A percentile compares a stretch with the other conserved stretches of the same genome.
phyloP scores from a whole-genome alignment of 495 filamentous ascomycete genomes.

The Aspergillus wentii region DNA sequence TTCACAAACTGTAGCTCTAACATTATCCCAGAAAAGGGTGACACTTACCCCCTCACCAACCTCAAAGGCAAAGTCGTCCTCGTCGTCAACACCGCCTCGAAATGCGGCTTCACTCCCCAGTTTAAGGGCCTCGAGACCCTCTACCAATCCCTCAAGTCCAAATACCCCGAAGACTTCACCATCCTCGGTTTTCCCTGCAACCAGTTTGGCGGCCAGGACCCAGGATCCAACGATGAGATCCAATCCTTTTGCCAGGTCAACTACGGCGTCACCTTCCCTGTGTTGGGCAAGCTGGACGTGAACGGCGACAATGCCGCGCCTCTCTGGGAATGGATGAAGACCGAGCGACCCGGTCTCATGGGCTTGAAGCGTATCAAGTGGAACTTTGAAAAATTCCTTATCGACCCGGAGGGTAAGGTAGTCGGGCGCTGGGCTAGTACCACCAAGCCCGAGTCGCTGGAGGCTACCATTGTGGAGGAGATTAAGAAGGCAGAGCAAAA shows the following conservation, averaged over 20 bases:
- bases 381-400: slow-evolving; percentile 97
- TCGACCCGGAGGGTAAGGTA: slow-evolving; percentile 81
- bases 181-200: slow-evolving; percentile 98
- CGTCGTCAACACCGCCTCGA: slow-evolving; percentile 96
- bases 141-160: slow-evolving; percentile 69
- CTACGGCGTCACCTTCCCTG: slow-evolving; percentile 91
- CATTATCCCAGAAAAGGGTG: slow-evolving; percentile 61
- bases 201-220: slow-evolving; percentile 91
- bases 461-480: slow-evolving; percentile 69
- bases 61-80: slow-evolving; percentile 90
- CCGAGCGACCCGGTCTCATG: slow-evolving; percentile 72
- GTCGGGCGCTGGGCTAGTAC: slow-evolving; percentile 76
- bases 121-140: slow-evolving; percentile 86
- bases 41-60: slow-evolving; percentile 58
- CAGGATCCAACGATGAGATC: slow-evolving; percentile 84
- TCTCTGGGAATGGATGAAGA: slow-evolving; percentile 85
- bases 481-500: slow-evolving; percentile 47
- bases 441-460: slow-evolving; percentile 77
- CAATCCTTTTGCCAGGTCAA: slow-evolving; percentile 89
- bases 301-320: slow-evolving; percentile 82
- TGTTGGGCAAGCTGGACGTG: slow-evolving; percentile 87
- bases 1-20: slow-evolving; percentile 10
- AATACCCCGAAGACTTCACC: slow-evolving; percentile 68
- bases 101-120: slow-evolving; percentile 99
- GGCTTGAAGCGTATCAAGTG: slow-evolving; percentile 90